Evolutionary conservation across 1,284 basidiomycete species (phyloP).

Genomic region (Mycosarcoma mackinlayi): DNA sequence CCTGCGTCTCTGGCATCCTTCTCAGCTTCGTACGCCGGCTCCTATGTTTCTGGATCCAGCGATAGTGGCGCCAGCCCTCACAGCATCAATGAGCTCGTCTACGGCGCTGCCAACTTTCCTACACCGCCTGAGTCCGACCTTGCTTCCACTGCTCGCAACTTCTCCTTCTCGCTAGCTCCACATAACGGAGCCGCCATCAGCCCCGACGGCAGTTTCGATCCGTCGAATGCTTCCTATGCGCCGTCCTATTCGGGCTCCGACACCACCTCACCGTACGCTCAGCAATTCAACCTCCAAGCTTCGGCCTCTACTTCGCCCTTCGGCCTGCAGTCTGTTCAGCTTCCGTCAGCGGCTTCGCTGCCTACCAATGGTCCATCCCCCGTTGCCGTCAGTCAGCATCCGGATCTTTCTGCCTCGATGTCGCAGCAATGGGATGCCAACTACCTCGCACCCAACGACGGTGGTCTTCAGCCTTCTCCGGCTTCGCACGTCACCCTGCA

Average conservation of each 20-base stretch:
- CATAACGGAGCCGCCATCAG: slow-evolving; percentile 20
- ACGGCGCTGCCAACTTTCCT: slow-evolving; percentile 42
- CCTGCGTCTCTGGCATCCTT: slow-evolving; percentile 37
- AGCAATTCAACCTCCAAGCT: slow-evolving; percentile 23
- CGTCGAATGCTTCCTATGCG: slow-evolving; percentile 22
- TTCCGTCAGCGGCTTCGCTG: slow-evolving; percentile 17
- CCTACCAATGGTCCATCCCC: slow-evolving; percentile 9
- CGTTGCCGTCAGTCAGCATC: neutral
- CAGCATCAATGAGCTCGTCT: slow-evolving; percentile 58
- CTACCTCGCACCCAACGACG: slow-evolving; percentile 24
- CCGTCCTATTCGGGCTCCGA: slow-evolving; percentile 31
- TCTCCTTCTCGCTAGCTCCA: slow-evolving; percentile 36
- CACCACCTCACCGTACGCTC: slow-evolving; percentile 30
- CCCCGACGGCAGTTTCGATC: slow-evolving; percentile 22
- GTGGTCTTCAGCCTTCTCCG: slow-evolving; percentile 9
- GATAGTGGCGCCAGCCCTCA: slow-evolving; percentile 48
- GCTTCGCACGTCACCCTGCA: neutral
- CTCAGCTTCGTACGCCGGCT: slow-evolving; percentile 39
- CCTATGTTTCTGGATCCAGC: slow-evolving; percentile 45
- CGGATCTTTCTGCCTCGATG: slow-evolving; percentile 3
- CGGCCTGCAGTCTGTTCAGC: slow-evolving; percentile 21
- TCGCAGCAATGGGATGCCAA: slow-evolving; percentile 30
- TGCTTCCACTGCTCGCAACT: slow-evolving; percentile 20
- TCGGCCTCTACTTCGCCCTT: slow-evolving; percentile 34
- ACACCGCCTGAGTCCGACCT: slow-evolving; percentile 48